Conservation (phyloP, 192 early-diverging fungal genomes). For the Podila horticola region DNA sequence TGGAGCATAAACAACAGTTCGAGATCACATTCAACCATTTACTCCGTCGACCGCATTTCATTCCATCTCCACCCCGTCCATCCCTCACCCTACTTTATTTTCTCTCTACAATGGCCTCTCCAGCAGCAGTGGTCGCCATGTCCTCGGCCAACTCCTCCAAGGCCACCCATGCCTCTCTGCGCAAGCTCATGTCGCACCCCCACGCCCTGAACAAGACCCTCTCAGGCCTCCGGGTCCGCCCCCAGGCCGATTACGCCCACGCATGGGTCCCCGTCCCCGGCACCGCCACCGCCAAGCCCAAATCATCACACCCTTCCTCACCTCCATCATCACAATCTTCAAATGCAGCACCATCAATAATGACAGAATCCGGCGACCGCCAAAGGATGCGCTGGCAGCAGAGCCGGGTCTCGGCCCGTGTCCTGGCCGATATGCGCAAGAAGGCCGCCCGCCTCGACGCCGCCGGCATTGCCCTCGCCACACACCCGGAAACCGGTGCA, state of each 20-base stretch:
- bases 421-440: slow-evolving; percentile 44
- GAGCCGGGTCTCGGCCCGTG: slow-evolving; percentile 41
- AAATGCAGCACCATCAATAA: slow-evolving; percentile 43
- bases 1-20: too few species aligned
- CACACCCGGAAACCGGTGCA: slow-evolving; percentile 45
- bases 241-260: slow-evolving; percentile 33
- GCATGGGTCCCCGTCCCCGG: slow-evolving; percentile 49
- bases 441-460: slow-evolving; percentile 39
- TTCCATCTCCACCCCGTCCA: not conserved
- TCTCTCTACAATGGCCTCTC: slow-evolving; percentile 29
- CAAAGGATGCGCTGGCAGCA: slow-evolving; percentile 49
- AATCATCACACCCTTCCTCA: not conserved
- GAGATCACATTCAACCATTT: too few species aligned
- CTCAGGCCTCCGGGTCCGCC: slow-evolving; percentile 32
- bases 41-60: not conserved
- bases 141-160: slow-evolving; percentile 36
- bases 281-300: slow-evolving; percentile 21
- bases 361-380: slow-evolving; percentile 40
- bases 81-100: not conserved
- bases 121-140: slow-evolving; percentile 44
- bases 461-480: slow-evolving; percentile 38
- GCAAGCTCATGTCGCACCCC: slow-evolving; percentile 45
- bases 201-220: slow-evolving; percentile 36
- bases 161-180: slow-evolving; percentile 19
- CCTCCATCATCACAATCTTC: slow-evolving; percentile 20